Conservation (phyloP, 2,329 filamentous ascomycete genomes). For the Elsinoe australis region DNA sequence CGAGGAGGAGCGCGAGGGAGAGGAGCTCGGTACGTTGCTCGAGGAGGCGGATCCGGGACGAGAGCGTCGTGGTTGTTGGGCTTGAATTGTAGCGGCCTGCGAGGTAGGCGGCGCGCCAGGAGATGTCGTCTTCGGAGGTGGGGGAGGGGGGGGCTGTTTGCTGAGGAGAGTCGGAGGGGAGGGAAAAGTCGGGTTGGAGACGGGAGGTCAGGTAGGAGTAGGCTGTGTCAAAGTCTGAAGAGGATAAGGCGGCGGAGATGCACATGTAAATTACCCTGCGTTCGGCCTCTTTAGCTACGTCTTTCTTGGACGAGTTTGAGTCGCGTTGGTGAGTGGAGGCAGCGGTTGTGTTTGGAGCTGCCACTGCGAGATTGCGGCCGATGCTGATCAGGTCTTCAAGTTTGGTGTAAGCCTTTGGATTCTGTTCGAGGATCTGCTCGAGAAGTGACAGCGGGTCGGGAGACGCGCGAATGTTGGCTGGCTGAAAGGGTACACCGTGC, state of each 20-base stretch:
- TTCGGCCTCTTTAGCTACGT: constrained; percentile 39
- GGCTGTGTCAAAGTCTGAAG: constrained; percentile 78
- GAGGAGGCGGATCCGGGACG: constrained; percentile 52
- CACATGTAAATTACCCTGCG: constrained; percentile 71
- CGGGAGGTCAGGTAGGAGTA: constrained; percentile 75
- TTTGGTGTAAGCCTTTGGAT: constrained; percentile 63
- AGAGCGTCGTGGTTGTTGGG: constrained; percentile 43
- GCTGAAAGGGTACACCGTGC: constrained; percentile 71
- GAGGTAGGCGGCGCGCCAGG: constrained; percentile 70
- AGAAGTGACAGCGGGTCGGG: constrained; percentile 67
- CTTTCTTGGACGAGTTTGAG: constrained; percentile 26
- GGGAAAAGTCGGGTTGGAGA: constrained; percentile 38
- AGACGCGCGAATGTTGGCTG: constrained; percentile 69
- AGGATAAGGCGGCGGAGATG: constrained; percentile 64
- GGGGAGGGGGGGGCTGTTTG: not conserved
- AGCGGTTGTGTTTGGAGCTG: constrained; percentile 22
- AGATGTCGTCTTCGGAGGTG: constrained; percentile 52
- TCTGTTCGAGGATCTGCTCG: constrained; percentile 66
- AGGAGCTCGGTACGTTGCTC: constrained; percentile 77
- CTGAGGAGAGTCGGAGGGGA: constrained; percentile 18
- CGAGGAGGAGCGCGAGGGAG: constrained; percentile 65
- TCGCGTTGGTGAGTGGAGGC: constrained; percentile 24
- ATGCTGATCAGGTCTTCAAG: constrained; percentile 66
- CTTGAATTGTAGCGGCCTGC: constrained; percentile 62
- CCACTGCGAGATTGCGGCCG: constrained; percentile 50